Evolutionary conservation across 2,329 filamentous ascomycete genomes (phyloP).

Genomic region (Metarhizium album): DNA sequence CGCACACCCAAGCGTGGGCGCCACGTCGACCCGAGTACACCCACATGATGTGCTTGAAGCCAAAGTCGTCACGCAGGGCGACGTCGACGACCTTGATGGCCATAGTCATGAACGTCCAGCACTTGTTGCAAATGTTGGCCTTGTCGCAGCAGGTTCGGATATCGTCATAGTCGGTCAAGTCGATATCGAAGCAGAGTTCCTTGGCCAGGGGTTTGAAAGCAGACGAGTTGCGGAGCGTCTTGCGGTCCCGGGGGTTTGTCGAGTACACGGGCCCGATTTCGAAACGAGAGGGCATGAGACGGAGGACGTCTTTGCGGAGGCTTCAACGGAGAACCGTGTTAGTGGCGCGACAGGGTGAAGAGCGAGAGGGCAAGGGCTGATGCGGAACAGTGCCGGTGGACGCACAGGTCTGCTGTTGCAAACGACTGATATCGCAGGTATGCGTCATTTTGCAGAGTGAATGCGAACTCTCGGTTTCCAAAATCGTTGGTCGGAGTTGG

Average conservation of each 20-base stretch:
- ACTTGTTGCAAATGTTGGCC: constrained; percentile 86
- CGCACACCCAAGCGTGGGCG: constrained; percentile 96
- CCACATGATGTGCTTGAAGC: constrained; percentile 95
- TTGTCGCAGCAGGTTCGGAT: constrained; percentile 91
- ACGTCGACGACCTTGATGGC: constrained; percentile 87
- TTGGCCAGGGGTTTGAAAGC: constrained; percentile 83
- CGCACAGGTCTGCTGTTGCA: constrained; percentile 41
- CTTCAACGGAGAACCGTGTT: constrained; percentile 27
- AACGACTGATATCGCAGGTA: constrained; percentile 84
- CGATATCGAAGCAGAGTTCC: constrained; percentile 97
- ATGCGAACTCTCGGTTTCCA: constrained; percentile 87
- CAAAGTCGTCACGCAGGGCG: constrained; percentile 86
- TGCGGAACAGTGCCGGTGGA: background rate
- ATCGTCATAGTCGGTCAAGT: constrained; percentile 97
- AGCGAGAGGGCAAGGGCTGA: background rate
- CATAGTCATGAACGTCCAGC: constrained; percentile 97
- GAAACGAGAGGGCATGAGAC: constrained; percentile 83
- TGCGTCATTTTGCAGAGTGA: constrained; percentile 84
- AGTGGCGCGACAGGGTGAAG: background rate
- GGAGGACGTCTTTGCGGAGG: constrained; percentile 82
- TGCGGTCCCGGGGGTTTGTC: constrained; percentile 87
- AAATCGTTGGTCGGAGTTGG: constrained; percentile 81
- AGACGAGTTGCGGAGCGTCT: constrained; percentile 67
- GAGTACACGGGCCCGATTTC: constrained; percentile 98
- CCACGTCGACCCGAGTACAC: constrained; percentile 95